Evolutionary conservation across 495 filamentous ascomycete genomes (phyloP), one percentile per base, ranked within the genome.

Genomic region (Bacidia gigantensis): DNA sequence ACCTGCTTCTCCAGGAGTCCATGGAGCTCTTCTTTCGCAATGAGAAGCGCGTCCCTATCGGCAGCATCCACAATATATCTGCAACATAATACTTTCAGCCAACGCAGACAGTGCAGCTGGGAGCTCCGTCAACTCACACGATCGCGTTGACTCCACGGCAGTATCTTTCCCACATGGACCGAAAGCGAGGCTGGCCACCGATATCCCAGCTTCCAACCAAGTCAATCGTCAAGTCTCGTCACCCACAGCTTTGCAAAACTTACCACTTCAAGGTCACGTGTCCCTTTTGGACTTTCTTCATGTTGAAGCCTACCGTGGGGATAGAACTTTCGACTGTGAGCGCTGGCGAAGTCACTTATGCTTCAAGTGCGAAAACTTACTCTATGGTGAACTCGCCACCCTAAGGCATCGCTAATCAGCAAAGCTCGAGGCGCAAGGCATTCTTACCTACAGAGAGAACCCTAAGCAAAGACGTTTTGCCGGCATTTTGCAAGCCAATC

Each of bases 81-180:
- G 49, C 38, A 49, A 63, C n/a, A n/a, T n/a, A n/a, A 41, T 49
- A 23, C 42, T 3, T 58, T 64, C 53, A 67, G 61, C 39, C 20
- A 49, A 47, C 25, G 26, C 25, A 11, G 7, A 35, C 29, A 7
- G 29, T 5, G 5, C 7, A 14, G 7, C 12, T 24, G 29, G 14
- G 10, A 26, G 32, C 14, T 22, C 26, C 11, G 22, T 26, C 42
- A 43, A 55, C 45, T 46, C 77, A 86, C 82, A 98, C 89, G 59
- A 98, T 97, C 56, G 92, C 92, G 68, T 95, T 95, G 56, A 96
- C 92, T 39, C 88, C 89, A 44, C 88, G 84, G 71, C 92, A 98
- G 68, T 98, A 98, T 60, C 92, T 76, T 74, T 97, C 92, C 92
- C 92, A 98, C 92, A 98, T 98, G 54, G 87, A 84, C 57, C 92